Conservation (phyloP, 164 flowering plant genomes). For the Nelumbo lutea region DNA sequence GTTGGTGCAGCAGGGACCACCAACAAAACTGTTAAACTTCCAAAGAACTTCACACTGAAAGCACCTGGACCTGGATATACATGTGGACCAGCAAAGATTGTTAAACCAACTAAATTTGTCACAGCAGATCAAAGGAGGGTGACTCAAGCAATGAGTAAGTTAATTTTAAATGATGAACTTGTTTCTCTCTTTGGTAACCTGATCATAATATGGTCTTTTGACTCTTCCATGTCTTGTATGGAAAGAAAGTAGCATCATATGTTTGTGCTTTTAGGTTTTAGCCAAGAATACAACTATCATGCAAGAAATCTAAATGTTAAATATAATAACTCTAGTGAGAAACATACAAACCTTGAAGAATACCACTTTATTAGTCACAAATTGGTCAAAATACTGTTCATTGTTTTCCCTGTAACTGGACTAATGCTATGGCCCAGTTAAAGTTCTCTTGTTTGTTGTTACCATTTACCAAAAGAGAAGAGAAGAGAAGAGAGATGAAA, state of each 20-base stretch:
- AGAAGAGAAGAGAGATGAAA: no score
- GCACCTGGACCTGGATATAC: constrained; percentile 83
- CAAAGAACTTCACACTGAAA: constrained; percentile 65
- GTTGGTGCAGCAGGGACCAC: constrained; percentile 67
- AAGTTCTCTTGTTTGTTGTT: no score
- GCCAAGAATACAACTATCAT: no score
- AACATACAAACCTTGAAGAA: no score
- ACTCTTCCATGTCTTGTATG: not conserved
- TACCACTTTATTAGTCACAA: no score
- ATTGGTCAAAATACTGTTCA: no score
- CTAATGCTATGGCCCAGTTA: no score
- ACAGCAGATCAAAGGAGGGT: constrained; percentile 50
- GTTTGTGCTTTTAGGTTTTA: not conserved
- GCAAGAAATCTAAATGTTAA: no score
- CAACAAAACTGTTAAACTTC: constrained; percentile 61
- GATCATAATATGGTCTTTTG: not conserved
- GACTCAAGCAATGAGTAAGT: constrained; percentile 80
- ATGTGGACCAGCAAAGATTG: constrained; percentile 65
- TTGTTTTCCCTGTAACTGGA: no score
- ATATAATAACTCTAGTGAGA: no score
- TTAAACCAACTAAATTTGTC: constrained; percentile 43
- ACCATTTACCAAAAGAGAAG: no score
- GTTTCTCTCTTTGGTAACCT: not conserved
- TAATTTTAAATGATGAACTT: not conserved
- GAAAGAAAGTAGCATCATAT: not conserved